phyloP scores from a whole-genome alignment of 441 rosid genomes.

The Gossypium gossypioides region DNA sequence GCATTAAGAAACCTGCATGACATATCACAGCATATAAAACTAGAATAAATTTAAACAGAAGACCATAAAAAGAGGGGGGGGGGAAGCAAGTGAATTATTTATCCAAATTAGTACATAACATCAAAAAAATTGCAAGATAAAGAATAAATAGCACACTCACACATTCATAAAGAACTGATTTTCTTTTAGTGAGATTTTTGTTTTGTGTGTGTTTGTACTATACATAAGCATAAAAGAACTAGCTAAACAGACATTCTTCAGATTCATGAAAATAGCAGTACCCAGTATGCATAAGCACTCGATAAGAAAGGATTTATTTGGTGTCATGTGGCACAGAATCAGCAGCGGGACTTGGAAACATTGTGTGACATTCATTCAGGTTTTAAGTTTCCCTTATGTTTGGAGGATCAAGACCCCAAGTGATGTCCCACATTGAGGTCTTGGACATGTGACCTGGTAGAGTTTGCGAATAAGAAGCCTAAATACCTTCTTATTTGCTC shows the following conservation, averaged over 20 bases:
- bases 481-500: neutral
- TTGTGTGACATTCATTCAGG: neutral
- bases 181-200: neutral
- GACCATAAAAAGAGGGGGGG: neutral
- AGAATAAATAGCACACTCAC: conserved; percentile 3
- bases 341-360: neutral
- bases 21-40: conserved; percentile 9
- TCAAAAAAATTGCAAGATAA: neutral
- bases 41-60: neutral
- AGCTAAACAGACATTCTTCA: conserved; percentile 1
- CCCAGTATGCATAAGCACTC: neutral
- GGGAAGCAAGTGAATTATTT: neutral
- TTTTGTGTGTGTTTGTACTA: neutral
- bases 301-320: neutral
- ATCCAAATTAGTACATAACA: neutral
- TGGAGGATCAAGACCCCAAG: neutral
- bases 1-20: conserved; percentile 78
- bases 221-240: neutral
- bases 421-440: neutral
- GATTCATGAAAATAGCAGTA: neutral
- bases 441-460: neutral
- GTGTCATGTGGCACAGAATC: neutral
- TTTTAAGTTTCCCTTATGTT: neutral
- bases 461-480: neutral
- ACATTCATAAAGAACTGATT: neutral